Evolutionary conservation across 1,284 basidiomycete species (phyloP), one percentile per base, ranked within the genome.

Genomic region (Caloboletus firmus): DNA sequence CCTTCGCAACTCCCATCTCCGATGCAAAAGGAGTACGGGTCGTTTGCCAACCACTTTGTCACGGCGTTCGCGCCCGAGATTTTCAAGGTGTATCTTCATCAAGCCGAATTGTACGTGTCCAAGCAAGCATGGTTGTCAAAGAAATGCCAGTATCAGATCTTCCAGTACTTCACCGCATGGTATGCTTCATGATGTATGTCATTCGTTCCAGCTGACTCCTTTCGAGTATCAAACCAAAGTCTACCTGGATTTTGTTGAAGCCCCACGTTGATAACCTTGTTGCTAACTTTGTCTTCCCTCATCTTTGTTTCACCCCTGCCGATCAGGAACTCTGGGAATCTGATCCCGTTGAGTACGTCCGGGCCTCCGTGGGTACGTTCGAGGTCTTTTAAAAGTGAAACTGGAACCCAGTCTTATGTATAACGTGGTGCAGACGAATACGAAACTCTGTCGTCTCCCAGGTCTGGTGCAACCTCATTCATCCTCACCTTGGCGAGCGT

Each of bases 91-190:
- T 94, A 93, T 66, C 76, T 93, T 24, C 79, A 81, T 24, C 87
- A 91, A 69, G 83, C 91, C 36, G 83, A 92, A 55, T 72, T 89
- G 2, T 89, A 77, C 64, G 83, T 91, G 20, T 81, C 81, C 24
- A 80, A 83, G 45, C 82, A 87, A 61, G 77, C 80, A 11, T 94
- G 91, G 91, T 73, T 92, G 35, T 87, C 86, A 20, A 87, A 82
- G 69, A 92, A 92, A 63, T 89, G 84, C 65, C 86, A 89, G 64
- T 90, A 89, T 66, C 83, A 88, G 52, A 83, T 92, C 45, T 85
- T 93, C 69, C 79, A 81, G 49, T 94, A 91, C 76, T 86, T 94
- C 62, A 89, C 85, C 30, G 89, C 92, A 67, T 93, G 91, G 92
- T 91, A 65, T 26, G 84, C 71, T 18, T 24, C 36, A 5, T 31